phyloP scores from a whole-genome alignment of 176 grass and related monocot genomes.

The Phyllostachys edulis region DNA sequence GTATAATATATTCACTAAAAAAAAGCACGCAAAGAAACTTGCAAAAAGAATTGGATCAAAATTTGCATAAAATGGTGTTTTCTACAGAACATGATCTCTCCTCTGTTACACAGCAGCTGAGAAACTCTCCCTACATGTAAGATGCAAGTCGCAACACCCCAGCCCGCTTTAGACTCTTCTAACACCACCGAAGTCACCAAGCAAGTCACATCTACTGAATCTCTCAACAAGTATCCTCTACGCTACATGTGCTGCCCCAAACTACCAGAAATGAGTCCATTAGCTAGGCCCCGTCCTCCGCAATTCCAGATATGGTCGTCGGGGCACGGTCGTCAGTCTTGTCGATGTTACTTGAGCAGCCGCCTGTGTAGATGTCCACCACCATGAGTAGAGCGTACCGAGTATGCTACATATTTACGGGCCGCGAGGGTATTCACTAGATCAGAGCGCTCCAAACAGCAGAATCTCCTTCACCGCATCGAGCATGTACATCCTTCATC shows the following conservation, averaged over 20 bases:
- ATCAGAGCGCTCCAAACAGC: constrained; percentile 71
- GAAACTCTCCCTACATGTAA: constrained; percentile 4
- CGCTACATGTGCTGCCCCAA: constrained; percentile 18
- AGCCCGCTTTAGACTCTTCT: neutral
- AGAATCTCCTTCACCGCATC: constrained; percentile 68
- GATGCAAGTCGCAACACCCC: neutral
- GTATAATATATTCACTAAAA: too few species aligned
- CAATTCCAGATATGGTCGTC: neutral
- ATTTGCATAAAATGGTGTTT: constrained; percentile 13
- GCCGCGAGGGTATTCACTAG: constrained; percentile 17
- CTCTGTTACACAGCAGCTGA: neutral
- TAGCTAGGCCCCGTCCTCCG: neutral
- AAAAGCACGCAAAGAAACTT: neutral
- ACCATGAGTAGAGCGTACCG: neutral
- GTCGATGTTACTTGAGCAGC: neutral
- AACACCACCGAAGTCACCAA: constrained; percentile 1
- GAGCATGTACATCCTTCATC: constrained; percentile 64
- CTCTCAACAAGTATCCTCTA: constrained; percentile 17
- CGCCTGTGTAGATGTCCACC: neutral
- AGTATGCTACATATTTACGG: constrained; percentile 41
- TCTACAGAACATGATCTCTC: constrained; percentile 33
- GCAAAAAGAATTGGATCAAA: constrained; percentile 29
- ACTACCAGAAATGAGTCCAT: constrained; percentile 17
- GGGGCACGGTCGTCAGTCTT: constrained; percentile 2
- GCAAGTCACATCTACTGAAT: constrained; percentile 1